phyloP scores from a whole-genome alignment of 2,329 filamentous ascomycete genomes.

The Cercospora berteroae region DNA sequence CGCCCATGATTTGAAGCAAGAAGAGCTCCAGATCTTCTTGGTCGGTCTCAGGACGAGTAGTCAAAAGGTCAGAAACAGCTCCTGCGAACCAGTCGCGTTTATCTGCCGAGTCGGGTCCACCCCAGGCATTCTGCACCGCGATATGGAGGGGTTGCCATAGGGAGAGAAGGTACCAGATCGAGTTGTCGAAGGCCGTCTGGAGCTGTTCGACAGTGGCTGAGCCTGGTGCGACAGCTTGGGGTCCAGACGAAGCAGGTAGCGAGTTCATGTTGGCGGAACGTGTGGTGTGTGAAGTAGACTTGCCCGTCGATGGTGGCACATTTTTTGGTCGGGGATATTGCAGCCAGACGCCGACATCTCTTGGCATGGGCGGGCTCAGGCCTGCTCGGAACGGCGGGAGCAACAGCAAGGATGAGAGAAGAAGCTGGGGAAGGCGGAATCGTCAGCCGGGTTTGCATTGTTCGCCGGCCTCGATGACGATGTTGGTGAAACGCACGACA shows the following conservation, averaged over 20 bases:
- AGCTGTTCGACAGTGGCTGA: slow-evolving; percentile 31
- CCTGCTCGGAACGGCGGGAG: background rate
- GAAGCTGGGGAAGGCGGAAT: slow-evolving; percentile 4
- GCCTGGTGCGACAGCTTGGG: slow-evolving; percentile 10
- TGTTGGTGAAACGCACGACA: background rate
- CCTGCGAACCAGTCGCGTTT: slow-evolving; percentile 98
- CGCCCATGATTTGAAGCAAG: slow-evolving; percentile 11
- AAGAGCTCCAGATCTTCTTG: slow-evolving; percentile 11
- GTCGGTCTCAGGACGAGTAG: slow-evolving; percentile 61
- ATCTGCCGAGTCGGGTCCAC: slow-evolving; percentile 75
- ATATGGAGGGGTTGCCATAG: slow-evolving; percentile 86
- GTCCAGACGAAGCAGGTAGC: slow-evolving; percentile 6
- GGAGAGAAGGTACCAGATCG: slow-evolving; percentile 78
- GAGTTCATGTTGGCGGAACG: slow-evolving; percentile 16
- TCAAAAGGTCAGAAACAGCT: slow-evolving; percentile 77
- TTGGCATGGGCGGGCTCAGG: background rate
- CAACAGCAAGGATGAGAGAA: background rate
- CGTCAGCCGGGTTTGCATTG: background rate
- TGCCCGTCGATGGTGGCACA: background rate
- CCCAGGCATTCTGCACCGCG: slow-evolving; percentile 84
- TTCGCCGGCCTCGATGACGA: background rate
- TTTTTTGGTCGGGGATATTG: background rate
- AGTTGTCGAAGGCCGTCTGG: slow-evolving; percentile 65
- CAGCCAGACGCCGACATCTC: background rate
- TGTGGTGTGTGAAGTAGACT: background rate